These are phyloP conservation scores for Yamadazyma paraphyllophila DNA, from an alignment of 805 yeast species.

Conservation along the genomic window DNA sequence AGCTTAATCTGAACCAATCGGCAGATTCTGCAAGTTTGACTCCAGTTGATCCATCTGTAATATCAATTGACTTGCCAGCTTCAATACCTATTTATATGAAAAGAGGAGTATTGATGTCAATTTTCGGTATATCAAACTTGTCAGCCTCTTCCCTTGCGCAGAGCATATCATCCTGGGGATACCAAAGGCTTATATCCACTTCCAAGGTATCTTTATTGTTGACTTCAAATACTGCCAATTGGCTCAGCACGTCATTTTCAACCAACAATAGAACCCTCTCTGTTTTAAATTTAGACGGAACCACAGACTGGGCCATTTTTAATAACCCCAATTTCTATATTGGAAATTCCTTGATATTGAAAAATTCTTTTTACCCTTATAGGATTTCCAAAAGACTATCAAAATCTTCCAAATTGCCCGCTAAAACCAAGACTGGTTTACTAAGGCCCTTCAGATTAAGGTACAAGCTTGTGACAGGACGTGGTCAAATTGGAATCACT, in stretches of 20 bases:
- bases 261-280: constrained; percentile 40
- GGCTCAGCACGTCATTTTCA: constrained; percentile 13
- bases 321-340: constrained; percentile 49
- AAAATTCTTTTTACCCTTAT: constrained; percentile 38
- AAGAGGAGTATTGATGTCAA: constrained; percentile 48
- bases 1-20: constrained; percentile 12
- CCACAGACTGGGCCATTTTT: constrained; percentile 61
- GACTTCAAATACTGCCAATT: constrained; percentile 30
- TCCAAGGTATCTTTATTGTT: constrained; percentile 45
- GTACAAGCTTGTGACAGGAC: constrained; percentile 50
- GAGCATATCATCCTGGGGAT: constrained; percentile 25
- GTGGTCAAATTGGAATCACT: constrained; percentile 55
- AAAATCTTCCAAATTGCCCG: constrained; percentile 16
- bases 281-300: constrained; percentile 52
- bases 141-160: constrained; percentile 36
- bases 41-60: constrained; percentile 43
- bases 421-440: constrained; percentile 41
- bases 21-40: constrained; percentile 8
- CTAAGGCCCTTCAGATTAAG: constrained; percentile 35
- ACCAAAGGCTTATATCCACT: constrained; percentile 49
- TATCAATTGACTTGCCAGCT: constrained; percentile 54
- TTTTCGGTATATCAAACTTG: constrained; percentile 33
- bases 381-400: constrained; percentile 34
- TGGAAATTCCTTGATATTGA: constrained; percentile 50
- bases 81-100: constrained; percentile 53